Evolutionary conservation across 1,139 yeast species (phyloP), one percentile per base, ranked within the genome.

Genomic region (Taiozyma sp.): DNA sequence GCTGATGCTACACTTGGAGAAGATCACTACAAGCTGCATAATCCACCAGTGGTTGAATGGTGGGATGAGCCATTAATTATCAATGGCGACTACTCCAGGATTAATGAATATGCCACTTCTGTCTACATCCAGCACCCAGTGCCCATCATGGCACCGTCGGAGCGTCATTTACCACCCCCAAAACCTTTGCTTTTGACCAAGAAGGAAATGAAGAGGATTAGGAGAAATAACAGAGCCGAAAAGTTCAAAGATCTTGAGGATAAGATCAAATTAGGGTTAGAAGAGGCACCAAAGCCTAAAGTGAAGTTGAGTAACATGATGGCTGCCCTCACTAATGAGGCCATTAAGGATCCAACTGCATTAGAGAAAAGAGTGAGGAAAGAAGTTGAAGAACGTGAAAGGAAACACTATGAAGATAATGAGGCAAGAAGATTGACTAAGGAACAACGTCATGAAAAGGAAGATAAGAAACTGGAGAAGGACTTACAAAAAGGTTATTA

Each of bases 261-360:
- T 59, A 73, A 88, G 46, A 84, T 91, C 30, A 77, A 83, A 54
- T 70, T 88, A 6, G 99, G 99, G 0, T 69, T 91, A 26, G 90
- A 85, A 47, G 86, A 96, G 0, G 87, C 96, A 3, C 97, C 97
- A 0, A 85, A 86, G 7, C 96, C 97, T 3, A 93, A 91, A 66
- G 88, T 91, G 32, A 88, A 85, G 60, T 71, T 89, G 48, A 80
- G 85, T 44, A 93, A 91, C 63, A 75, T 91, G 65, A 87, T 88
- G 90, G 85, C 79, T 58, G 96, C 89, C 0, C 73, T 85, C 46
- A 88, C 97, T 3, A 84, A 88, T 62, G 95, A 88, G 54, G 88
- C 95, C n/a, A 85, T 90, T 45, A 76, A 78, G 54, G 96, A 93
- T 62, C 99, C 99, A 0, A 93, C 99, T 0, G 81, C 81, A 5